Evolutionary conservation across 306 rosid genomes (phyloP).

Genomic region (Lablab purpureus): DNA sequence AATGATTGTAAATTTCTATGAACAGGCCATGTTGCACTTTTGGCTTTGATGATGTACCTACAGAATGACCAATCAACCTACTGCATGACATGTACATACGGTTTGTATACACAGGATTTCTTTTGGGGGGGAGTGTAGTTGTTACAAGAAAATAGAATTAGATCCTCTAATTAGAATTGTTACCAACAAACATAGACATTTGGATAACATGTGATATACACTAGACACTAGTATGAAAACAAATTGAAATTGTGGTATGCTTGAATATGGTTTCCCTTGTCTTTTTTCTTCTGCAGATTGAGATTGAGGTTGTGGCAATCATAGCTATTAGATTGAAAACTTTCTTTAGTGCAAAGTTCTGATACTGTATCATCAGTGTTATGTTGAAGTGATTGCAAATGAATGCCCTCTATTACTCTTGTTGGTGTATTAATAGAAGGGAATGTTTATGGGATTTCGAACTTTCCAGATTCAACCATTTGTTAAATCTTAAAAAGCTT

Average conservation of each 20-base stretch:
- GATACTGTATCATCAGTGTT: background rate
- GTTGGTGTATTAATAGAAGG: background rate
- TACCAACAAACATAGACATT: slow-evolving; percentile 34
- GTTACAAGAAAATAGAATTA: slow-evolving; percentile 23
- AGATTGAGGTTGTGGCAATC: slow-evolving; percentile 42
- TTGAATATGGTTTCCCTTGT: slow-evolving; percentile 26
- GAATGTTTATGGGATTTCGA: background rate
- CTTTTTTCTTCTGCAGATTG: background rate
- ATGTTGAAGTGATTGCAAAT: background rate
- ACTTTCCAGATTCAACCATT: background rate
- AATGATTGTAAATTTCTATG: slow-evolving; percentile 43
- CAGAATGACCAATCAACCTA: slow-evolving; percentile 25
- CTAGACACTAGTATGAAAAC: slow-evolving; percentile 36
- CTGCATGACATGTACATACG: slow-evolving; percentile 37
- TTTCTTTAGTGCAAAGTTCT: slow-evolving; percentile 20
- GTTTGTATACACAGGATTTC: slow-evolving; percentile 24
- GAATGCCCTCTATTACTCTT: background rate
- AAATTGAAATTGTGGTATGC: slow-evolving; percentile 37
- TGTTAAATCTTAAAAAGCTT: background rate
- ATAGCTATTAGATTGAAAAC: slow-evolving; percentile 17
- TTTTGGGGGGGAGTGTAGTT: background rate
- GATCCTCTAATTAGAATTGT: slow-evolving; percentile 40
- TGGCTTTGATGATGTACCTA: slow-evolving; percentile 71
- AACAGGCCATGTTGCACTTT: slow-evolving; percentile 91
- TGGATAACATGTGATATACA: slow-evolving; percentile 41